Evolutionary conservation across 2,329 filamentous ascomycete genomes (phyloP).

Genomic region (Paracorniculantispora psalliotae): DNA sequence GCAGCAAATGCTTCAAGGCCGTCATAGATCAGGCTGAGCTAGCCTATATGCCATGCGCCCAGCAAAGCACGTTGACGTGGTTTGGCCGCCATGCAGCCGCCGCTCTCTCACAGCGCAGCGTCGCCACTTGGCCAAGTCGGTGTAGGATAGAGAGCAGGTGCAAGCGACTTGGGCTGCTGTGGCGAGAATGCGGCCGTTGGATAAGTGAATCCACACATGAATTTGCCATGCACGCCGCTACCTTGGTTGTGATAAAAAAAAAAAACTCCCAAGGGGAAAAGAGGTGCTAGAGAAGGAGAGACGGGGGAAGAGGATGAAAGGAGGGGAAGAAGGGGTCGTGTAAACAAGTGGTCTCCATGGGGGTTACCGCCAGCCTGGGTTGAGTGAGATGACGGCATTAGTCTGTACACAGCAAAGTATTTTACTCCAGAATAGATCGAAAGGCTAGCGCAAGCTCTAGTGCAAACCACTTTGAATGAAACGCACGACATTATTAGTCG

Average conservation of each 20-base stretch:
- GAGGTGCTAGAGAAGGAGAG: background rate
- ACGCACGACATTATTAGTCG: background rate
- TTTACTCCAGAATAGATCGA: background rate
- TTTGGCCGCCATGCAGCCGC: slow-evolving; percentile 5
- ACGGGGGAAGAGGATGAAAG: background rate
- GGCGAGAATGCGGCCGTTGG: background rate
- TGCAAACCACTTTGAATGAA: background rate
- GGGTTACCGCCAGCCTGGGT: background rate
- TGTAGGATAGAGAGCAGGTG: background rate
- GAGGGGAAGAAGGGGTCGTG: background rate
- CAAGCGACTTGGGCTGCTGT: background rate
- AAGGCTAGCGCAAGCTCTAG: background rate
- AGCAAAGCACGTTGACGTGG: slow-evolving; percentile 7
- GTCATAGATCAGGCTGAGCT: background rate
- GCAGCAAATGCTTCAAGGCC: background rate
- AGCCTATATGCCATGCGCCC: background rate
- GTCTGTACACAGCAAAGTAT: too few species aligned
- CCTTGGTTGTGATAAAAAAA: background rate
- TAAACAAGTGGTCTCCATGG: background rate
- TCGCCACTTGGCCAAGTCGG: background rate
- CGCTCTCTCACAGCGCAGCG: background rate
- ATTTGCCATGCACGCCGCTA: background rate
- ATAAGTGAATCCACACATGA: background rate
- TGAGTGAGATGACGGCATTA: slow-evolving; percentile 4
- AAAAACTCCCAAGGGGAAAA: background rate